Evolutionary conservation across 78 protist species (phyloP).

Genomic region (Planoprotostelium fungivorum): DNA sequence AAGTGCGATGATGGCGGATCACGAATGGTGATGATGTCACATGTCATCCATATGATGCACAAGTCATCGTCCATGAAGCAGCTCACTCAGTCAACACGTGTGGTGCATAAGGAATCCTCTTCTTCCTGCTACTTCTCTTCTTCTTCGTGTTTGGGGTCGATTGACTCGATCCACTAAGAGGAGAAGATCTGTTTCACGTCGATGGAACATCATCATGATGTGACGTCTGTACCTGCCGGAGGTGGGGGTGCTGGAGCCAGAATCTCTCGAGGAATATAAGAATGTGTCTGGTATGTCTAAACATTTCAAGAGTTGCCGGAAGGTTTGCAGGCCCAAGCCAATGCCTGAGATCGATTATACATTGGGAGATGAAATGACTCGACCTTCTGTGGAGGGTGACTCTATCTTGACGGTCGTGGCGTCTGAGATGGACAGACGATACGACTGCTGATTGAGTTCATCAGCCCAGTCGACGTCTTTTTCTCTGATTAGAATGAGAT

Average conservation of each 20-base stretch:
- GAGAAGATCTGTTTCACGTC: background rate
- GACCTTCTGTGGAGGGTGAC: background rate
- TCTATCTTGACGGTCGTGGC: background rate
- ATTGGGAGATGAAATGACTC: background rate
- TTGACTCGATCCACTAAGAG: background rate
- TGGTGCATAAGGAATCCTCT: background rate
- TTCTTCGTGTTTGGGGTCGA: background rate
- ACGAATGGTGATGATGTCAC: no score
- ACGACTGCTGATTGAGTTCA: background rate
- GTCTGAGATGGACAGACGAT: background rate
- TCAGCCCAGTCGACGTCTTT: background rate
- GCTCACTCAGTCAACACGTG: background rate
- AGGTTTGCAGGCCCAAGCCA: background rate
- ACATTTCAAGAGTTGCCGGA: background rate
- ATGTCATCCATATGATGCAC: no score
- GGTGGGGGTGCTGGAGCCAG: background rate
- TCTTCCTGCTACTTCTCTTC: background rate
- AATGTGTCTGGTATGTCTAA: background rate
- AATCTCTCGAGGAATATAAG: background rate
- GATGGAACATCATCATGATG: background rate
- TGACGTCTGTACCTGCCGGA: background rate
- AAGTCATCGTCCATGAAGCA: no score
- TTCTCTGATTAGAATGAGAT: background rate
- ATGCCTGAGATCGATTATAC: background rate
- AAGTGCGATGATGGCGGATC: background rate